Evolutionary conservation across 768 basidiomycete genomes (phyloP), one percentile per base, ranked within the genome.

Genomic region (Calocybe indica): DNA sequence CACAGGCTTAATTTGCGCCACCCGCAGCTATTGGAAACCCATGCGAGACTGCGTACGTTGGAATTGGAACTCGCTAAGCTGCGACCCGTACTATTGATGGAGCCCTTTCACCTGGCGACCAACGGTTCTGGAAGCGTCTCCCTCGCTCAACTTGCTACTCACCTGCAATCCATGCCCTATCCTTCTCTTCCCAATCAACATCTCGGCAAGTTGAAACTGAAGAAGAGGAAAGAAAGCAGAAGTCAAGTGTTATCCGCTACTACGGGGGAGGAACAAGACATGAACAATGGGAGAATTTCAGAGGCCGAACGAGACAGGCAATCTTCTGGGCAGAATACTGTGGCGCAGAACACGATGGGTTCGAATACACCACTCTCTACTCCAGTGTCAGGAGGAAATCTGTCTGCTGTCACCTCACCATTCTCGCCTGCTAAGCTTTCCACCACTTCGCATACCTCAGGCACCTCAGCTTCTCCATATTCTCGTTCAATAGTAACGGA

Each of bases 31-130:
- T 61, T 70, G 38, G 82, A 85, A 47, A 70, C 78, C 0, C 78
- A 83, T 52, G 55, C 59, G 5, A 77, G 83, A 35, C 62, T 83
- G 8, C 62, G 72, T 22, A 52, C 68, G 1, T 72, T 90, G 0
- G 87, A 89, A 64, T 57, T 71, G 8, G 87, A 90, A 58, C 68
- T 89, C 6, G 62, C 68, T 2, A 78, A 79, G 51, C 72, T 90
- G 31, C 79, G 80, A 40, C 88, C 88, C 0, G 62, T 88, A 33
- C 71, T 90, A 39, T 66, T 87, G 10, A 79, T 87, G 74, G 79
- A 83, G 41, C 78, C 83, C 13, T 68, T 64, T 14, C 22, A 22
- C 22, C 4, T 22, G 22, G 54, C 67, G 36, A 44, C 52, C 37
- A 41, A 53, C 8, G 49, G 61, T 49, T 54, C 43, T 37, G 52